Conservation (phyloP, 2,329 filamentous ascomycete species). For the Diatrype stigma region DNA sequence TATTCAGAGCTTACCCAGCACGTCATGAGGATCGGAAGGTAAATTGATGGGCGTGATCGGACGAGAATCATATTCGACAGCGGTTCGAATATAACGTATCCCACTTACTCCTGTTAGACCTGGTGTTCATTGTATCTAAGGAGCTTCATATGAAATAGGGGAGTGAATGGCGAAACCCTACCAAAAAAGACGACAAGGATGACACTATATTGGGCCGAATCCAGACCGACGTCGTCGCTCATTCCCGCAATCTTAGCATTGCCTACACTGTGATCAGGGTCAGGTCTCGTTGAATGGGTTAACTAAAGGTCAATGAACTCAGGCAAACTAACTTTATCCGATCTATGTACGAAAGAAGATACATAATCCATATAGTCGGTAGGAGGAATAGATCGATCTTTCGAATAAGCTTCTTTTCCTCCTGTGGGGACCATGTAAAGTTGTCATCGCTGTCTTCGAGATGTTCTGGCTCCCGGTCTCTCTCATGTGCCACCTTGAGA, state of each 20-base stretch:
- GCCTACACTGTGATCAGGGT: constrained; percentile 27
- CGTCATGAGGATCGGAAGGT: constrained; percentile 64
- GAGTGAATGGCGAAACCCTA: too few relatives aligned
- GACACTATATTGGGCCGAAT: constrained; percentile 56
- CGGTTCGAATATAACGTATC: constrained; percentile 62
- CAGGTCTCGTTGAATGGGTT: neutral
- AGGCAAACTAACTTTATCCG: constrained; percentile 39
- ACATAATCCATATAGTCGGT: constrained; percentile 55
- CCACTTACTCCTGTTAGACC: too few relatives aligned
- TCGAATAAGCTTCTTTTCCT: constrained; percentile 30
- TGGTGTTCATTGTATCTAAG: too few relatives aligned
- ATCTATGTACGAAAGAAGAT: constrained; percentile 57
- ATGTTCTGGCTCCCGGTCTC: too few relatives aligned
- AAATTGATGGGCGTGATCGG: constrained; percentile 56
- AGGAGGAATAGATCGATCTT: constrained; percentile 37
- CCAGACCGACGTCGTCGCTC: constrained; percentile 46
- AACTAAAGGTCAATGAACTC: neutral
- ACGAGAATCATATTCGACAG: constrained; percentile 64
- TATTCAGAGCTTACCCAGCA: constrained; percentile 34
- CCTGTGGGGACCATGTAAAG: constrained; percentile 10
- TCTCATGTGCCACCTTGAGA: too few relatives aligned
- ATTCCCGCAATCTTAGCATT: constrained; percentile 54
- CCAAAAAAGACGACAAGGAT: constrained; percentile 59
- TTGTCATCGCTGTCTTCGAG: too few relatives aligned
- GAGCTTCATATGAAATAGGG: too few relatives aligned